A percentile compares a stretch with the other conserved stretches of the same genome.
These are phyloP conservation scores for Ganoderma boninense DNA, from an alignment of 1,284 basidiomycete genomes.

Conservation along the genomic window DNA sequence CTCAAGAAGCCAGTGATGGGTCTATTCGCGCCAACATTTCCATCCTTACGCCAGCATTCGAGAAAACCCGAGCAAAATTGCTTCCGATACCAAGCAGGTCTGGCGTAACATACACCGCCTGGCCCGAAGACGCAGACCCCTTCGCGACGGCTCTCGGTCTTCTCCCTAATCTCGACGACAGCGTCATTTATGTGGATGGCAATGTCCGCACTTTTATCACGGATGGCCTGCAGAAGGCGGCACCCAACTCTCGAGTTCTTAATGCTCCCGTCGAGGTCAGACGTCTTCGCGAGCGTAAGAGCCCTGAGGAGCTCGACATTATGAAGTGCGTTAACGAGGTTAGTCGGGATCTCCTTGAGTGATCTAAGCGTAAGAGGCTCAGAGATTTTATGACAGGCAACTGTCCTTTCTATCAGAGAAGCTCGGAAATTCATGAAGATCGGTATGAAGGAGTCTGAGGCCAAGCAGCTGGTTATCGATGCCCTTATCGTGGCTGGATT, in stretches of 20 bases:
- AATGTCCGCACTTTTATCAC: constrained; percentile 66
- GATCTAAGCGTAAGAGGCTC: not conserved
- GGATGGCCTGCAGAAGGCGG: constrained; percentile 64
- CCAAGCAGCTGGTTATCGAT: constrained; percentile 58
- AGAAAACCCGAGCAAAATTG: constrained; percentile 72
- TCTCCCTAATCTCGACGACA: constrained; percentile 45
- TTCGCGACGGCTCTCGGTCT: constrained; percentile 62
- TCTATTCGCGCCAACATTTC: constrained; percentile 54
- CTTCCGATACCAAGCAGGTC: constrained; percentile 59
- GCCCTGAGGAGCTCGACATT: constrained; percentile 71
- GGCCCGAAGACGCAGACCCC: constrained; percentile 80
- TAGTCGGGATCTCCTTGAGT: constrained; percentile 21
- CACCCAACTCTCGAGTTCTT: constrained; percentile 47
- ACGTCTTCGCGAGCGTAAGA: constrained; percentile 78
- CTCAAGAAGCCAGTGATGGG: constrained; percentile 43
- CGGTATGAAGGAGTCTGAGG: constrained; percentile 82
- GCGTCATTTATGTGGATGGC: constrained; percentile 68
- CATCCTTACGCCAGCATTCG: constrained; percentile 81
- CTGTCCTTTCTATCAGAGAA: constrained; percentile 75
- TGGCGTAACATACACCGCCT: constrained; percentile 64
- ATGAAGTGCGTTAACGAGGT: constrained; percentile 86
- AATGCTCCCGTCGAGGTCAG: constrained; percentile 65
- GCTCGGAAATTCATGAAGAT: constrained; percentile 69
- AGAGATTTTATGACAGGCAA: constrained; percentile 57
- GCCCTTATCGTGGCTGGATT: constrained; percentile 70